Evolutionary conservation across 2,329 filamentous ascomycete genomes (phyloP).

Genomic region (Aspergillus sergii): DNA sequence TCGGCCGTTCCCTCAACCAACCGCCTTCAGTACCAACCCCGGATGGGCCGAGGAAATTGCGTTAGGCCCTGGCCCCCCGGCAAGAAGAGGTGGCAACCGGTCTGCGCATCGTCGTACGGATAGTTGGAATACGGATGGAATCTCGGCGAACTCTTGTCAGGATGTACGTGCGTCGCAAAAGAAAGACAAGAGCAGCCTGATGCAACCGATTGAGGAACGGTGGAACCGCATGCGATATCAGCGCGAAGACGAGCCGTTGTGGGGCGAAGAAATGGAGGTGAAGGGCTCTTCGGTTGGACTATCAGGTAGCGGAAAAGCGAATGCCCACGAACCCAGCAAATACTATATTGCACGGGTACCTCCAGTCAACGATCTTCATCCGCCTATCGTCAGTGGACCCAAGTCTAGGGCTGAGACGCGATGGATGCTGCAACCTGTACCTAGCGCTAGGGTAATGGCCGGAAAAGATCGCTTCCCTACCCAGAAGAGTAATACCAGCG

Average conservation of each 20-base stretch:
- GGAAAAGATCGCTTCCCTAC: slow-evolving; percentile 64
- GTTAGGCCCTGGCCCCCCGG: slow-evolving; percentile 74
- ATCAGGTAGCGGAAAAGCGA: slow-evolving; percentile 41
- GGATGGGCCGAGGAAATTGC: slow-evolving; percentile 87
- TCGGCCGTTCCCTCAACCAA: slow-evolving; percentile 73
- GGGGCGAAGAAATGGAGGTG: slow-evolving; percentile 64
- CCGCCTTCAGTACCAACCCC: slow-evolving; percentile 80
- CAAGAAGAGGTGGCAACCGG: slow-evolving; percentile 56
- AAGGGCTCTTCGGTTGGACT: slow-evolving; percentile 59
- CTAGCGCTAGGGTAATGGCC: slow-evolving; percentile 87
- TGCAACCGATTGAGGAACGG: slow-evolving; percentile 52
- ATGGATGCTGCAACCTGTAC: slow-evolving; percentile 94
- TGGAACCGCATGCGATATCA: slow-evolving; percentile 83
- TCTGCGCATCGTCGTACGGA: slow-evolving; percentile 57
- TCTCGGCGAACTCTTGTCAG: slow-evolving; percentile 42
- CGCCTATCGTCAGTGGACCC: slow-evolving; percentile 77
- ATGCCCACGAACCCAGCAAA: slow-evolving; percentile 47
- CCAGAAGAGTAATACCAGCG: slow-evolving; percentile 21
- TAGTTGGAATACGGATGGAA: slow-evolving; percentile 59
- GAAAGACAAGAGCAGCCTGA: slow-evolving; percentile 50
- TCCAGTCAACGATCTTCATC: slow-evolving; percentile 83
- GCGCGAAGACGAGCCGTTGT: slow-evolving; percentile 83
- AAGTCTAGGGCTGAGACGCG: slow-evolving; percentile 69
- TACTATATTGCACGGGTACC: slow-evolving; percentile 67
- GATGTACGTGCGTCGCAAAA: slow-evolving; percentile 35